A percentile compares a stretch with the other conserved stretches of the same genome.
These are phyloP conservation scores for Dissophora globulifera DNA, from an alignment of 192 early-diverging fungal species.

Conservation along the genomic window DNA sequence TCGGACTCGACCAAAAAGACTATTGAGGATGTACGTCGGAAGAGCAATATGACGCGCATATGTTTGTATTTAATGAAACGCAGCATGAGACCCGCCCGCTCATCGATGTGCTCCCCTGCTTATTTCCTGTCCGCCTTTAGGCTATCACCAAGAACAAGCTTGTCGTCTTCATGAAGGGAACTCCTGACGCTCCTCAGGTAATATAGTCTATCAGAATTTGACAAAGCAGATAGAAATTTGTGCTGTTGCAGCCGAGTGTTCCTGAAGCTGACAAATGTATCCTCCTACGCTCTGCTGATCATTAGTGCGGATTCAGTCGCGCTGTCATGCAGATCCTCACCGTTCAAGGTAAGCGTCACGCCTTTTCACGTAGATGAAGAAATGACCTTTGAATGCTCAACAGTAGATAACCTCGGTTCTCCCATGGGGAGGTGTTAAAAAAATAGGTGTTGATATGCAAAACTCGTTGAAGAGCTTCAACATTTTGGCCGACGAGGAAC, in stretches of 20 bases:
- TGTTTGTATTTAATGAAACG: no score
- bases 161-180: conserved; percentile 97
- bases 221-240: background rate
- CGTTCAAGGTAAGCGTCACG: conserved; percentile 71
- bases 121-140: no score
- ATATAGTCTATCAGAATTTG: background rate
- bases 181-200: conserved; percentile 89
- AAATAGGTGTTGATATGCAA: conserved; percentile 72
- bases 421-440: no score
- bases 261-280: background rate
- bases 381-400: no score
- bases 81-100: no score
- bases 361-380: no score
- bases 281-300: background rate
- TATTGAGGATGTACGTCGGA: conserved; percentile 55
- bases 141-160: conserved; percentile 77
- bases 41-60: no score
- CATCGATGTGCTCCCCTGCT: no score
- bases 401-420: no score
- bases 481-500: conserved; percentile 89
- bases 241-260: background rate
- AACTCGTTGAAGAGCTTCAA: conserved; percentile 79
- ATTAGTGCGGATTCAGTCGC: conserved; percentile 90
- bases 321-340: conserved; percentile 93
- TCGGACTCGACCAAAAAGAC: conserved; percentile 54